These are phyloP conservation scores for Aureobasidium subglaciale DNA, from an alignment of 2,329 filamentous ascomycete genomes.

Conservation along the genomic window DNA sequence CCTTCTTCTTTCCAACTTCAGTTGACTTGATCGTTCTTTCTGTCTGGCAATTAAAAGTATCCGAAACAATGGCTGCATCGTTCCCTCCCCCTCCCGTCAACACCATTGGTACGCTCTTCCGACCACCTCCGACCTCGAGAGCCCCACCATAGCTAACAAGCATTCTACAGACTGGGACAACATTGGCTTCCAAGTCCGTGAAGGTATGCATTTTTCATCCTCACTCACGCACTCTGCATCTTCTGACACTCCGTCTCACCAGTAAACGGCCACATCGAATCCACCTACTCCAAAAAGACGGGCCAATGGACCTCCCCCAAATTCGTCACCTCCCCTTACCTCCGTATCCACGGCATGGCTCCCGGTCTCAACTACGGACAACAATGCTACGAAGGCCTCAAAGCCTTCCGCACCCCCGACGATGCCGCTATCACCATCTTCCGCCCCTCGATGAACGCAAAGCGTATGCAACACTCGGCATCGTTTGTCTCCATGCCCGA, in stretches of 20 bases:
- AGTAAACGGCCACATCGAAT: conserved; percentile 95
- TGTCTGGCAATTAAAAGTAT: background rate
- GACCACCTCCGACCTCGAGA: background rate
- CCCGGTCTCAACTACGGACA: conserved; percentile 95
- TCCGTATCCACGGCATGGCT: conserved; percentile 90
- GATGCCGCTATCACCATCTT: conserved; percentile 73
- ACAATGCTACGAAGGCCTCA: conserved; percentile 97
- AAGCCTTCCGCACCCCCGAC: conserved; percentile 77
- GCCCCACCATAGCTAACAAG: background rate
- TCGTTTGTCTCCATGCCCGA: conserved; percentile 75
- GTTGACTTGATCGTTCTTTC: background rate
- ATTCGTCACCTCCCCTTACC: conserved; percentile 76
- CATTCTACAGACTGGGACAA: conserved; percentile 69
- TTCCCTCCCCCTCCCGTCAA: conserved; percentile 74
- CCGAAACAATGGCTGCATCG: conserved; percentile 24
- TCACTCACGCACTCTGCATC: background rate
- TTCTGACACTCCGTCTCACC: conserved; percentile 10
- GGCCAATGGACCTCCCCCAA: conserved; percentile 69
- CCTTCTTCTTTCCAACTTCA: background rate
- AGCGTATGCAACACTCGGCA: conserved; percentile 76
- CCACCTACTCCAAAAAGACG: conserved; percentile 67
- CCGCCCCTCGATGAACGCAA: conserved; percentile 77
- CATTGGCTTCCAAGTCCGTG: conserved; percentile 84
- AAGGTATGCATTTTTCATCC: conserved; percentile 52
- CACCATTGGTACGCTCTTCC: conserved; percentile 54